A percentile compares a stretch with the other conserved stretches of the same genome.
These are phyloP conservation scores for Galeopsis tetrahit DNA, from an alignment of 257 asterid genomes.

Conservation along the genomic window DNA sequence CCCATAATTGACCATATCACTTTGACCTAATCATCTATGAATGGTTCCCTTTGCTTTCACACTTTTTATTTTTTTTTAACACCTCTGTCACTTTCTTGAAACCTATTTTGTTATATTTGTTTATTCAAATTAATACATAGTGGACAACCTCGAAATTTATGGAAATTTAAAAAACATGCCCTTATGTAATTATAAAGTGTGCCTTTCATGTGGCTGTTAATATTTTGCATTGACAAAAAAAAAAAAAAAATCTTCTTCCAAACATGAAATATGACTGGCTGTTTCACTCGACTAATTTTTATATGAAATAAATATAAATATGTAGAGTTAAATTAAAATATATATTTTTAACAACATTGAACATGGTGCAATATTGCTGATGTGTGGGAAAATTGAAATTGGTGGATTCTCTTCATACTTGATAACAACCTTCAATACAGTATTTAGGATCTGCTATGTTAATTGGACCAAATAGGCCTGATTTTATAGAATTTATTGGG, in stretches of 20 bases:
- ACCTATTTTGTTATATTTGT: background rate
- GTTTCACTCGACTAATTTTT: background rate
- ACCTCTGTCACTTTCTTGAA: slow-evolving; percentile 8
- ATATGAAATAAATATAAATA: background rate
- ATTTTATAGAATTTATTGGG: background rate
- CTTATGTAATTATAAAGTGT: background rate
- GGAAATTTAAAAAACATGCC: background rate
- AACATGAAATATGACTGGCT: too few relatives aligned
- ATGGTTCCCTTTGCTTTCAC: background rate
- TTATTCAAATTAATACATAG: background rate
- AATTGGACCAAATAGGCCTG: background rate
- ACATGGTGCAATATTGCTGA: background rate
- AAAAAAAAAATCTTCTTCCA: background rate
- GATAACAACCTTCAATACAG: background rate
- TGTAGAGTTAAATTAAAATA: background rate
- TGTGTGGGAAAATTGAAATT: background rate
- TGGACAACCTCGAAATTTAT: background rate
- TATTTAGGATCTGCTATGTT: background rate
- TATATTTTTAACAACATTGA: background rate
- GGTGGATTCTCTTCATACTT: background rate
- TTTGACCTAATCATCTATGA: background rate
- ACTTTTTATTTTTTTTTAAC: background rate
- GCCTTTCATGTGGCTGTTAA: background rate
- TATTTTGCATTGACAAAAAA: background rate
- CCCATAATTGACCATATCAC: slow-evolving; percentile 29